phyloP scores from a whole-genome alignment of 2,329 filamentous ascomycete species.

The Eutypella sp. region DNA sequence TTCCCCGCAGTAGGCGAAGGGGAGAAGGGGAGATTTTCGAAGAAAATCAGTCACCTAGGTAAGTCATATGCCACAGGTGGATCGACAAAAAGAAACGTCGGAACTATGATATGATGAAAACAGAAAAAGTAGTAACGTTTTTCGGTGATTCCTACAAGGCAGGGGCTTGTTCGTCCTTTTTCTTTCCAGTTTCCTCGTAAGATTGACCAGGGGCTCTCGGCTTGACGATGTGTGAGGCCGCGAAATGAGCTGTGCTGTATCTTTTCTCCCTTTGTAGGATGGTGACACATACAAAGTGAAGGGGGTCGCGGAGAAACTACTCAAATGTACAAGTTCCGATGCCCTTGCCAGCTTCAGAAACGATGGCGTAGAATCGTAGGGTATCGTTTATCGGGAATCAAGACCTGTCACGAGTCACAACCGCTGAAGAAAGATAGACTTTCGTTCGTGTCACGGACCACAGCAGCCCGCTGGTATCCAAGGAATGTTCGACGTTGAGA shows the following conservation, averaged over 20 bases:
- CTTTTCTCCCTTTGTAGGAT: neutral
- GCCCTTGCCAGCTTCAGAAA: neutral
- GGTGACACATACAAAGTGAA: neutral
- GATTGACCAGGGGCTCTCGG: neutral
- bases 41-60: neutral
- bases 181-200: too few relatives aligned
- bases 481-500: conserved; percentile 7
- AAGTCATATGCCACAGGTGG: neutral
- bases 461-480: conserved; percentile 5
- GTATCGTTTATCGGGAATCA: conserved; percentile 4
- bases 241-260: neutral
- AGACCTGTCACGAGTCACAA: conserved; percentile 1
- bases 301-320: neutral
- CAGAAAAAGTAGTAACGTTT: too few relatives aligned
- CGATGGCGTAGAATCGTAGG: conserved; percentile 2
- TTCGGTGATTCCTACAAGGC: neutral
- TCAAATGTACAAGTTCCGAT: neutral
- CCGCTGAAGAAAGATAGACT: conserved; percentile 8
- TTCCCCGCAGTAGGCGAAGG: neutral
- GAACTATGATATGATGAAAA: too few relatives aligned
- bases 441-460: conserved; percentile 12
- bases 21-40: neutral
- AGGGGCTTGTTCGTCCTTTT: neutral
- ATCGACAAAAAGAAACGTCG: neutral
- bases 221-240: neutral